Percentiles rank a stretch among this genome's conserved stretches.
phyloP scores from a whole-genome alignment of 371 early-diverging fungal species.

The Apophysomyces trapeziformis region DNA sequence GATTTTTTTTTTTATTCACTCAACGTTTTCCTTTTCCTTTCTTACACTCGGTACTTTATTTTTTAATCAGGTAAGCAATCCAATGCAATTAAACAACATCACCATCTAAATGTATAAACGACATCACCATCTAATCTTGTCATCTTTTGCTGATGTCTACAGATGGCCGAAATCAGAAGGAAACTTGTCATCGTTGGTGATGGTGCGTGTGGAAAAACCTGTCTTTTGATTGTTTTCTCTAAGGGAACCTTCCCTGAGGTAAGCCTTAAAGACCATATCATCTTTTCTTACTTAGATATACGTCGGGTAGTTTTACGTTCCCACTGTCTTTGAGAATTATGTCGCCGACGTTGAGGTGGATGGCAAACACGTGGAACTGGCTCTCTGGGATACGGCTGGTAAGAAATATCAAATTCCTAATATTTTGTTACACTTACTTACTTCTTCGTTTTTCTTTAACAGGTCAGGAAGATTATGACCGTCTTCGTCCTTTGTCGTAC shows the following conservation, averaged over 20 bases:
- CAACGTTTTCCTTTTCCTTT: slow-evolving; percentile 14
- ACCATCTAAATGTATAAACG: neutral
- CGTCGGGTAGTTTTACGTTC: slow-evolving; percentile 72
- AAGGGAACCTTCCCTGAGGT: slow-evolving; percentile 92
- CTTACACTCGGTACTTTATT: slow-evolving; percentile 11
- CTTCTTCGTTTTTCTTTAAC: slow-evolving; percentile 21
- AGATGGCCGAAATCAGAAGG: slow-evolving; percentile 86
- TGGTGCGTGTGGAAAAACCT: slow-evolving; percentile 97
- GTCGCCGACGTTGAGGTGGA: slow-evolving; percentile 94
- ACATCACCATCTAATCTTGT: neutral
- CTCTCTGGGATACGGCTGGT: slow-evolving; percentile 99
- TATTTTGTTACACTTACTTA: slow-evolving; percentile 9
- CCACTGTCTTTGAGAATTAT: slow-evolving; percentile 97
- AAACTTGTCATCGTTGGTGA: slow-evolving; percentile 97
- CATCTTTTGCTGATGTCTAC: slow-evolving; percentile 4
- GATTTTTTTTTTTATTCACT: slow-evolving; percentile 5
- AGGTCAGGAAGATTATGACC: slow-evolving; percentile 95
- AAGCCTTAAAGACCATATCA: slow-evolving; percentile 21
- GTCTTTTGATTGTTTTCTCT: slow-evolving; percentile 91
- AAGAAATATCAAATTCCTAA: slow-evolving; percentile 16
- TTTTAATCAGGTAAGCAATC: neutral
- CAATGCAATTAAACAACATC: neutral
- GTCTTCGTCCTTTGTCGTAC: slow-evolving; percentile 96
- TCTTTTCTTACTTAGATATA: slow-evolving; percentile 1
- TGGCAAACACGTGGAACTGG: slow-evolving; percentile 91